A percentile compares a stretch with the other conserved stretches of the same genome.
Evolutionary conservation across 2,329 filamentous ascomycete species (phyloP).

Genomic region (Fusarium austroafricanum): DNA sequence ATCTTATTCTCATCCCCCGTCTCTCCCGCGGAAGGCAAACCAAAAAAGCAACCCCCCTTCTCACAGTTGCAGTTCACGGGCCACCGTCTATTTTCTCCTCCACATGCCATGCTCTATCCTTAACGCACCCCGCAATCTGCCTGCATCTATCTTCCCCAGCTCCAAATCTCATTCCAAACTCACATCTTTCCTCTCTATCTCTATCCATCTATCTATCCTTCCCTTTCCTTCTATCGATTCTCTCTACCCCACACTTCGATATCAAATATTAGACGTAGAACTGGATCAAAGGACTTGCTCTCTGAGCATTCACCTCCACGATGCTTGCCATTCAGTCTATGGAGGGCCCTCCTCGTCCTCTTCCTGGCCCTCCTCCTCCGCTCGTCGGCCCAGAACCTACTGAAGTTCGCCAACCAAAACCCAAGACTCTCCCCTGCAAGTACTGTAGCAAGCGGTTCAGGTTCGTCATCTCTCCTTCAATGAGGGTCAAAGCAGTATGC

Average conservation of each 20-base stretch:
- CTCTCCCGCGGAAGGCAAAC: conserved; percentile 22
- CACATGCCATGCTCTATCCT: conserved; percentile 44
- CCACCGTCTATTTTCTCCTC: conserved; percentile 45
- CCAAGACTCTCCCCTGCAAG: conserved; percentile 71
- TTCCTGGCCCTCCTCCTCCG: conserved; percentile 42
- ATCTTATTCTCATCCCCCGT: conserved; percentile 1
- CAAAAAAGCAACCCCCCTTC: conserved; percentile 27
- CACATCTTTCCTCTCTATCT: conserved; percentile 30
- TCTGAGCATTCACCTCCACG: conserved; percentile 44
- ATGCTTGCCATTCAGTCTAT: conserved; percentile 67
- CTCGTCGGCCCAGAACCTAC: conserved; percentile 57
- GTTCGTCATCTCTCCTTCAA: conserved; percentile 54
- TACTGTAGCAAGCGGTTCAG: conserved; percentile 73
- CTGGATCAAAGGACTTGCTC: conserved; percentile 26
- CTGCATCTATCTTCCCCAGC: conserved; percentile 45
- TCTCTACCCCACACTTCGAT: conserved; percentile 35
- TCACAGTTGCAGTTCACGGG: conserved; percentile 35
- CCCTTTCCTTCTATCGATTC: conserved; percentile 29
- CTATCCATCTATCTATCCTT: conserved; percentile 19
- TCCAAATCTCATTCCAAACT: conserved; percentile 44
- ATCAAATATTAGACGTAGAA: conserved; percentile 15
- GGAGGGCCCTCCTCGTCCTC: conserved; percentile 57
- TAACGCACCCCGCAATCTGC: conserved; percentile 48
- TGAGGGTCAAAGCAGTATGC: conserved; percentile 18
- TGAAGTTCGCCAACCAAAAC: conserved; percentile 68